These are phyloP conservation scores for Moniliophthora roreri DNA, from an alignment of 1,284 basidiomycete species.

Conservation along the genomic window DNA sequence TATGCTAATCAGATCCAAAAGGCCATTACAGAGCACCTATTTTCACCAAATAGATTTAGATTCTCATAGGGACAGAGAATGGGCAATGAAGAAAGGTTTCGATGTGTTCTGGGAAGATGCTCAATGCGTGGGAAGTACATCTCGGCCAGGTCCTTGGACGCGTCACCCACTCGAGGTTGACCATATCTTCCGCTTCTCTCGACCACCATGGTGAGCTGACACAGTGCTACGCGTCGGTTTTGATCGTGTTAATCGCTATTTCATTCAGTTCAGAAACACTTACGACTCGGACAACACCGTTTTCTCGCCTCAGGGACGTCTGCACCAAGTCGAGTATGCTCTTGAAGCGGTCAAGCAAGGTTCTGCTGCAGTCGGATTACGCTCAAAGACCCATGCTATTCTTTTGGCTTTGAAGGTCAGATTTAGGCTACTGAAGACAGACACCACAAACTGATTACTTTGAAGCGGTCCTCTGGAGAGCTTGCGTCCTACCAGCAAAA, in stretches of 20 bases:
- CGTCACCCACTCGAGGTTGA: slow-evolving; percentile 14
- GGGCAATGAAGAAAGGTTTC: too few relatives aligned
- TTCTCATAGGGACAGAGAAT: too few relatives aligned
- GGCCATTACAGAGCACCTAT: too few relatives aligned
- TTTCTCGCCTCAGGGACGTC: slow-evolving; percentile 89
- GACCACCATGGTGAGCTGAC: slow-evolving; percentile 14
- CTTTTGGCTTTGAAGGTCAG: slow-evolving; percentile 89
- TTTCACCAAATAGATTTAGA: too few relatives aligned
- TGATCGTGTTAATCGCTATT: slow-evolving; percentile 3
- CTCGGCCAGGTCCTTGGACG: slow-evolving; percentile 4
- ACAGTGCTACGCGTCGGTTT: neutral
- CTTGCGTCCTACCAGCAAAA: slow-evolving; percentile 99
- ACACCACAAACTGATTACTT: slow-evolving; percentile 11
- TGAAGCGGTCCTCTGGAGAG: slow-evolving; percentile 95
- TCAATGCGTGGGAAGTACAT: neutral
- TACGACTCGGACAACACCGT: slow-evolving; percentile 97
- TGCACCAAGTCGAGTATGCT: slow-evolving; percentile 98
- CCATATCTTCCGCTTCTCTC: slow-evolving; percentile 1
- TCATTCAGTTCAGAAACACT: slow-evolving; percentile 86
- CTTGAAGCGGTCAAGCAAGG: slow-evolving; percentile 99
- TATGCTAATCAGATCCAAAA: too few relatives aligned
- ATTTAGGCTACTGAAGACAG: slow-evolving; percentile 2
- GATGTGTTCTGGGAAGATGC: neutral
- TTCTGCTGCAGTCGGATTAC: slow-evolving; percentile 94
- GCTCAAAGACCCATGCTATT: slow-evolving; percentile 94